Conservation (phyloP, 176 grass and related monocot species). For the Zoysia japonica region DNA sequence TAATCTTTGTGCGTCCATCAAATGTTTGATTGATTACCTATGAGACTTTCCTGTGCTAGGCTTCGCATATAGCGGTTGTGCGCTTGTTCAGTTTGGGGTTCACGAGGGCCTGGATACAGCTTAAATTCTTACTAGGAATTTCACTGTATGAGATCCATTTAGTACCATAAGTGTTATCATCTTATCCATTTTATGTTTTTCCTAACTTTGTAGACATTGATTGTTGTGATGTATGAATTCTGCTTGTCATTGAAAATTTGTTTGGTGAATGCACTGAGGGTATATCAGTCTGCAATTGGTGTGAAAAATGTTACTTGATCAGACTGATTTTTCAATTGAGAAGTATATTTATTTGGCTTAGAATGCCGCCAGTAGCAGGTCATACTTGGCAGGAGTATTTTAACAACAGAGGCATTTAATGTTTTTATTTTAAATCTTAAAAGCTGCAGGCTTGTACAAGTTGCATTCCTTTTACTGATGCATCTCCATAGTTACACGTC, state of each 20-base stretch:
- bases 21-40: slow-evolving; percentile 17
- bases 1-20: background rate
- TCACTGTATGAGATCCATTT: slow-evolving; percentile 22
- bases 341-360: background rate
- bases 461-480: slow-evolving; percentile 9
- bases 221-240: slow-evolving; percentile 25
- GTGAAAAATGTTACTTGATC: background rate
- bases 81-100: background rate
- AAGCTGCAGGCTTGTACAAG: slow-evolving; percentile 19
- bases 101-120: background rate
- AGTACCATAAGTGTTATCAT: background rate
- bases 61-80: background rate
- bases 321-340: background rate
- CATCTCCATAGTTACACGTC: slow-evolving; percentile 23
- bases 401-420: background rate
- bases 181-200: slow-evolving; percentile 27
- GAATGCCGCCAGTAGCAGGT: background rate
- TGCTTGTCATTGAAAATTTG: slow-evolving; percentile 20
- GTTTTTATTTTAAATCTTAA: background rate
- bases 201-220: background rate
- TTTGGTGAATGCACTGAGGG: slow-evolving; percentile 18
- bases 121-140: slow-evolving; percentile 5
- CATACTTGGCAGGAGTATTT: background rate
- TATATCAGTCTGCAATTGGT: slow-evolving; percentile 8
- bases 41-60: slow-evolving; percentile 9